phyloP scores from a whole-genome alignment of 1,139 yeast genomes.

The Scheffersomyces segobiensis region DNA sequence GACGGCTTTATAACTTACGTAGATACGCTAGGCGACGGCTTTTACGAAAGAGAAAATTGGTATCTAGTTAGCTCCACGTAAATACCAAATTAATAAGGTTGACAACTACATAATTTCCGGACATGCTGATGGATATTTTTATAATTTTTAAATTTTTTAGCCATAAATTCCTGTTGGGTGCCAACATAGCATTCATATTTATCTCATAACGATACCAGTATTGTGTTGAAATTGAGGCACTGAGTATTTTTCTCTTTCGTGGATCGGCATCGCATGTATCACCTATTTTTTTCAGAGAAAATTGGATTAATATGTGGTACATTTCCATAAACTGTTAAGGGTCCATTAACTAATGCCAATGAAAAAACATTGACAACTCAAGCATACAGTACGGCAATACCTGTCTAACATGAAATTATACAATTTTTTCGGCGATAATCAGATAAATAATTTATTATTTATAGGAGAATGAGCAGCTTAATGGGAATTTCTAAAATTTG shows the following conservation, averaged over 20 bases:
- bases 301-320: neutral
- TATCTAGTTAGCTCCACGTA: neutral
- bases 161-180: neutral
- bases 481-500: neutral
- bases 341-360: neutral
- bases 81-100: neutral
- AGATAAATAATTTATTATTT: neutral
- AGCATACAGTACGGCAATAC: neutral
- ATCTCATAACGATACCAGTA: neutral
- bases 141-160: no score
- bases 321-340: neutral
- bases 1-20: neutral
- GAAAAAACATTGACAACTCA: neutral
- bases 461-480: neutral
- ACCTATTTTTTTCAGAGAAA: neutral
- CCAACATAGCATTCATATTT: neutral
- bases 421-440: neutral
- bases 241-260: neutral
- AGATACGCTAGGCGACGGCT: neutral
- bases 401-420: neutral
- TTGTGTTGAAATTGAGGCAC: neutral
- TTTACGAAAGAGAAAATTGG: neutral
- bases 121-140: neutral
- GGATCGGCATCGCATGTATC: neutral
- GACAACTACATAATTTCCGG: neutral